Conservation (phyloP, 345 rosid species). For the Reutealis trisperma region DNA sequence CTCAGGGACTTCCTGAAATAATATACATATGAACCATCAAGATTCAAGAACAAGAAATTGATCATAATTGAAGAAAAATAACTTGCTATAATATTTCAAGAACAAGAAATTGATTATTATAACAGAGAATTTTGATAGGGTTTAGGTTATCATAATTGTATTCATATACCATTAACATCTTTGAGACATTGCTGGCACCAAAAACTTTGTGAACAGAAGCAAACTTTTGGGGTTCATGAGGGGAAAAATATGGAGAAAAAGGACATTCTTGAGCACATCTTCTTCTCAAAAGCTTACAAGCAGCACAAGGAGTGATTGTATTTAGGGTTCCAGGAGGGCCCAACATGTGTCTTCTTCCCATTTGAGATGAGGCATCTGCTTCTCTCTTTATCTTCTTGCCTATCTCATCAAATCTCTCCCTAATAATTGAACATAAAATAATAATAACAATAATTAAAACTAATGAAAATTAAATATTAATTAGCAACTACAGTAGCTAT, state of each 20-base stretch:
- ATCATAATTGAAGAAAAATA: too few relatives aligned
- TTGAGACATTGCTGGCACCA: conserved; percentile 98
- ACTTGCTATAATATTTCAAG: too few relatives aligned
- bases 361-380: conserved; percentile 56
- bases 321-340: conserved; percentile 81
- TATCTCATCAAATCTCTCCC: conserved; percentile 88
- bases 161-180: conserved; percentile 71
- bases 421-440: neutral
- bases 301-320: conserved; percentile 94
- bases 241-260: conserved; percentile 94
- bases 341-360: conserved; percentile 84
- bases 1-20: conserved; percentile 75
- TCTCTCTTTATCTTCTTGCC: conserved; percentile 85
- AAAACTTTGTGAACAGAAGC: conserved; percentile 95
- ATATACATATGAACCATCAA: neutral
- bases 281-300: conserved; percentile 89
- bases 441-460: too few relatives aligned
- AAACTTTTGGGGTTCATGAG: conserved; percentile 92
- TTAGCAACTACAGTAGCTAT: neutral
- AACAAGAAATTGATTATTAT: neutral
- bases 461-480: neutral
- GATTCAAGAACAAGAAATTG: too few relatives aligned
- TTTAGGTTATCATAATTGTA: neutral
- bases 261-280: conserved; percentile 98
- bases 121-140: neutral